Evolutionary conservation across 495 filamentous ascomycete genomes (phyloP).

Genomic region (Cercophora newfieldiana): DNA sequence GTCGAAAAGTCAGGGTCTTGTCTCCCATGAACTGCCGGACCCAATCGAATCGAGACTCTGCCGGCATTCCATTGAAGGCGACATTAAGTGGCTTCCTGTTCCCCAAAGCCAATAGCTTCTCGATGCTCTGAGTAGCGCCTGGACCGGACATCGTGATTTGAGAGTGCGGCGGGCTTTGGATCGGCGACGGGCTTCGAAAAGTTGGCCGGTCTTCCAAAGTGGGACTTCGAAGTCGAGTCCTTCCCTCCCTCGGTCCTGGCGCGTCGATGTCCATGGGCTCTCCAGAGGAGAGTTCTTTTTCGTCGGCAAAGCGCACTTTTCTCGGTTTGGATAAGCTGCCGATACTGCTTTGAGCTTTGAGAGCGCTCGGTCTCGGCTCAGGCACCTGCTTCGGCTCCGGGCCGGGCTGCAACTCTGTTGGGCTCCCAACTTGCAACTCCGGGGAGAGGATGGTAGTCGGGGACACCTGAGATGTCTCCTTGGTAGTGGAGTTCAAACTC

Average conservation of each 20-base stretch:
- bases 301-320: background rate
- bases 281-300: background rate
- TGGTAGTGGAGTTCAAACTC: background rate
- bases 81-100: background rate
- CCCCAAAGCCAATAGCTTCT: background rate
- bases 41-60: background rate
- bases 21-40: background rate
- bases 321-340: background rate
- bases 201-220: background rate
- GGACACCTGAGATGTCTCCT: background rate
- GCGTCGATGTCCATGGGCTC: slow-evolving; percentile 4
- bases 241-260: background rate
- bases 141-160: background rate
- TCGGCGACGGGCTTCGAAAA: background rate
- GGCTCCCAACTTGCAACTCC: background rate
- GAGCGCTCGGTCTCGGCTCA: background rate
- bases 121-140: background rate
- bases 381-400: background rate
- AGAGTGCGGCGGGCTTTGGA: background rate
- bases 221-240: background rate
- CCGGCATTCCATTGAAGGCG: slow-evolving; percentile 1
- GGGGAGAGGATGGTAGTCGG: background rate
- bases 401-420: background rate
- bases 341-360: background rate
- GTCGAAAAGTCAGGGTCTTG: background rate